A percentile compares a stretch with the other conserved stretches of the same genome.
phyloP scores from a whole-genome alignment of 2,329 filamentous ascomycete genomes.

The Pseudogymnoascus sp. region DNA sequence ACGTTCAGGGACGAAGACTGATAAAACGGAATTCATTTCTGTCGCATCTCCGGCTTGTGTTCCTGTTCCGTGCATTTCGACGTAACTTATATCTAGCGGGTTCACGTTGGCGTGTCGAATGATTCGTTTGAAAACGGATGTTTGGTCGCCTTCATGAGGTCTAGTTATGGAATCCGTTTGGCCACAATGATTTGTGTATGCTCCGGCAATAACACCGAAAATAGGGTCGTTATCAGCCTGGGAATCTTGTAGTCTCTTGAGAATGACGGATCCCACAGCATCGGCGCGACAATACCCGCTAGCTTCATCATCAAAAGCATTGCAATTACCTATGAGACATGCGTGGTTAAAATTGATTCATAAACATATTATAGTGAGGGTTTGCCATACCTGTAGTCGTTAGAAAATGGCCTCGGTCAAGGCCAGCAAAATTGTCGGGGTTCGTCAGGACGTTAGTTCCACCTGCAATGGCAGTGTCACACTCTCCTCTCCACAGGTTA shows the following conservation, averaged over 20 bases:
- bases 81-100: slow-evolving; percentile 66
- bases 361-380: slow-evolving; percentile 38
- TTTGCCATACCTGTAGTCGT: slow-evolving; percentile 74
- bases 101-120: slow-evolving; percentile 54
- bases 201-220: slow-evolving; percentile 50
- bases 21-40: slow-evolving; percentile 49
- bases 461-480: slow-evolving; percentile 16
- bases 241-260: slow-evolving; percentile 40
- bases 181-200: slow-evolving; percentile 70
- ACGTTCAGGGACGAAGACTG: slow-evolving; percentile 14
- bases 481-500: slow-evolving; percentile 15
- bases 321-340: slow-evolving; percentile 32
- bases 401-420: slow-evolving; percentile 40
- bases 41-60: slow-evolving; percentile 74
- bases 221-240: slow-evolving; percentile 39
- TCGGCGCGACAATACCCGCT: slow-evolving; percentile 44
- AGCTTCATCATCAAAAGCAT: slow-evolving; percentile 37
- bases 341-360: not conserved
- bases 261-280: slow-evolving; percentile 35
- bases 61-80: slow-evolving; percentile 81
- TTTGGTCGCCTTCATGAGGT: slow-evolving; percentile 67
- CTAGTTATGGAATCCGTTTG: slow-evolving; percentile 74
- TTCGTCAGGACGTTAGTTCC: slow-evolving; percentile 19
- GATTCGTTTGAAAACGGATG: slow-evolving; percentile 59
- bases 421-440: slow-evolving; percentile 16